phyloP scores from a whole-genome alignment of 2,329 filamentous ascomycete genomes.

The Microcera coccophila region DNA sequence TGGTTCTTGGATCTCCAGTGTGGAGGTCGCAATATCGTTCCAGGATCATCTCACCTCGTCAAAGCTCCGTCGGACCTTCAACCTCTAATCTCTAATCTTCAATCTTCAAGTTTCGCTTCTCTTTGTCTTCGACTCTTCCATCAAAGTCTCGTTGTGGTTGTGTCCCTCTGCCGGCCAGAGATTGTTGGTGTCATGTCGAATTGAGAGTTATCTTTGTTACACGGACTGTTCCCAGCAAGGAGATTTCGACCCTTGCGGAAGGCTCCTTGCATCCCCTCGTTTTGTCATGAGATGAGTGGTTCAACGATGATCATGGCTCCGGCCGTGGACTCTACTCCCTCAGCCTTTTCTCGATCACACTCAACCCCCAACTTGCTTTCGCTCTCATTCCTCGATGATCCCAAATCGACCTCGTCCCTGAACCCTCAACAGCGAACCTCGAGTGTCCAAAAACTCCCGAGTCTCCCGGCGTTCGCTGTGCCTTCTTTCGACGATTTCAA shows the following conservation, averaged over 20 bases:
- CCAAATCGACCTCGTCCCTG: conserved; percentile 19
- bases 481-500: conserved; percentile 50
- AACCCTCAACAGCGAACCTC: conserved; percentile 15
- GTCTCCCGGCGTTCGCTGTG: conserved; percentile 43
- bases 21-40: conserved; percentile 20
- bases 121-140: conserved; percentile 7
- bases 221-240: conserved; percentile 18
- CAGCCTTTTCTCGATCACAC: conserved; percentile 32
- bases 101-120: too few relatives aligned
- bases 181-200: conserved; percentile 26
- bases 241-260: conserved; percentile 14
- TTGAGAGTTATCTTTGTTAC: conserved; percentile 18
- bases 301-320: conserved; percentile 38
- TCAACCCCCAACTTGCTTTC: conserved; percentile 33
- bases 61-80: conserved; percentile 10
- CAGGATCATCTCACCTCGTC: conserved; percentile 1
- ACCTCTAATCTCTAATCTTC: too few relatives aligned
- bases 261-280: conserved; percentile 10
- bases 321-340: conserved; percentile 31
- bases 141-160: conserved; percentile 4
- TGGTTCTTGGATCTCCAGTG: conserved; percentile 26
- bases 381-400: conserved; percentile 25
- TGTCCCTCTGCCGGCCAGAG: conserved; percentile 27
- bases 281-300: conserved; percentile 35
- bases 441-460: conserved; percentile 14